Evolutionary conservation across 75 land plant species (phyloP).

Genomic region (Isoetes taiwanensis): DNA sequence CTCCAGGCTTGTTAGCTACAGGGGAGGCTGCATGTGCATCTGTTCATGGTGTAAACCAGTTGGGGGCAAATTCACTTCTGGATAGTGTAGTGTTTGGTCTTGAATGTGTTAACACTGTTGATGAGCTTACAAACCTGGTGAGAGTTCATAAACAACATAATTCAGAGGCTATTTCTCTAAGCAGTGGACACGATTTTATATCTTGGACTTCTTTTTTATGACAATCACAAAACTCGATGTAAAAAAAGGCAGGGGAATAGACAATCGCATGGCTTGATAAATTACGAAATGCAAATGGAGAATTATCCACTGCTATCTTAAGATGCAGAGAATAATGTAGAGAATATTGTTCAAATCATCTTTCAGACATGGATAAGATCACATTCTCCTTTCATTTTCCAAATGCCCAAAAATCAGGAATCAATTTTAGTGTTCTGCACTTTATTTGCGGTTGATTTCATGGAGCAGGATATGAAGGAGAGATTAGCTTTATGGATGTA

Average conservation of each 20-base stretch:
- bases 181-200: too few relatives aligned
- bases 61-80: slow-evolving; percentile 96
- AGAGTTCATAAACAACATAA: too few relatives aligned
- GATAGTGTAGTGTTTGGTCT: slow-evolving; percentile 98
- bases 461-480: too few relatives aligned
- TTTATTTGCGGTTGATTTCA: too few relatives aligned
- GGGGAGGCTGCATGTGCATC: slow-evolving; percentile 99
- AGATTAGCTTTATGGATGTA: too few relatives aligned
- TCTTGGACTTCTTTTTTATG: too few relatives aligned
- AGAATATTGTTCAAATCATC: too few relatives aligned
- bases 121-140: slow-evolving; percentile 82
- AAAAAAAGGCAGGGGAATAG: slow-evolving; percentile 73
- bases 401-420: too few relatives aligned
- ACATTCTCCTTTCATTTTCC: too few relatives aligned
- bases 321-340: slow-evolving; percentile 95
- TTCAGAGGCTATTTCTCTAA: too few relatives aligned
- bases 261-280: slow-evolving; percentile 94
- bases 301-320: slow-evolving; percentile 67
- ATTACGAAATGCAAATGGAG: slow-evolving; percentile 76
- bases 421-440: too few relatives aligned
- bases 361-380: too few relatives aligned
- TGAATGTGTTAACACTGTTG: slow-evolving; percentile 92
- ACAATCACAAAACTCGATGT: slow-evolving; percentile 65
- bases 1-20: slow-evolving; percentile 96
- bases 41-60: slow-evolving; percentile 98